Conservation (phyloP, 73 alveolate species). For the Effrenium voratum region DNA sequence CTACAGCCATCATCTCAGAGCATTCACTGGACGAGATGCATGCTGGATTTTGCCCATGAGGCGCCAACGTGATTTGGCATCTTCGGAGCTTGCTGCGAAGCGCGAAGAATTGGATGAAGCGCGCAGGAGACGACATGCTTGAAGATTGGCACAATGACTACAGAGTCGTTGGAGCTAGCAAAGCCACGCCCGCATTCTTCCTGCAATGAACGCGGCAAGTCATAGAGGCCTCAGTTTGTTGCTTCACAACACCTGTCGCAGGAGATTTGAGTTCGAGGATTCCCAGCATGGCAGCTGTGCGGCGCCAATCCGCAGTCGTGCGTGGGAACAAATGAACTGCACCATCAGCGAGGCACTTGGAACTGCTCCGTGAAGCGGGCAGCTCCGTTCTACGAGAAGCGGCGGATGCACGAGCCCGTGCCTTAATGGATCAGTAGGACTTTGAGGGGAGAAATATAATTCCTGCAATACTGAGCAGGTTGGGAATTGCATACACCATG, state of each 20-base stretch:
- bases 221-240: too few relatives aligned
- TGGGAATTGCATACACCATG: background rate
- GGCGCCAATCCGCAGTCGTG: background rate
- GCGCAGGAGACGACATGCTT: conserved; percentile 9
- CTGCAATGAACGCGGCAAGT: too few relatives aligned
- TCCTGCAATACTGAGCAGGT: too few relatives aligned
- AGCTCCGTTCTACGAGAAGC: conserved; percentile 94
- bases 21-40: too few relatives aligned
- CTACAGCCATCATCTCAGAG: too few relatives aligned
- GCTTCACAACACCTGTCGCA: too few relatives aligned
- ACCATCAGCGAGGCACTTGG: conserved; percentile 72
- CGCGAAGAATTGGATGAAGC: conserved; percentile 78
- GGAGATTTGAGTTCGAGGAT: conserved; percentile 84
- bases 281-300: conserved; percentile 44
- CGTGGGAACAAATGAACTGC: background rate
- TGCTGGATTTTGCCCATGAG: too few relatives aligned
- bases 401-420: conserved; percentile 81
- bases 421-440: too few relatives aligned
- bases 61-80: conserved; percentile 54
- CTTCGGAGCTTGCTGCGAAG: conserved; percentile 49
- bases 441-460: too few relatives aligned
- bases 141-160: too few relatives aligned
- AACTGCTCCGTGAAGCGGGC: conserved; percentile 93
- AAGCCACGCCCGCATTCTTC: too few relatives aligned
- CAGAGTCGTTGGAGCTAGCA: too few relatives aligned